These are phyloP conservation scores for Phaseolus coccineus DNA, from an alignment of 331 rosid species.

Conservation along the genomic window DNA sequence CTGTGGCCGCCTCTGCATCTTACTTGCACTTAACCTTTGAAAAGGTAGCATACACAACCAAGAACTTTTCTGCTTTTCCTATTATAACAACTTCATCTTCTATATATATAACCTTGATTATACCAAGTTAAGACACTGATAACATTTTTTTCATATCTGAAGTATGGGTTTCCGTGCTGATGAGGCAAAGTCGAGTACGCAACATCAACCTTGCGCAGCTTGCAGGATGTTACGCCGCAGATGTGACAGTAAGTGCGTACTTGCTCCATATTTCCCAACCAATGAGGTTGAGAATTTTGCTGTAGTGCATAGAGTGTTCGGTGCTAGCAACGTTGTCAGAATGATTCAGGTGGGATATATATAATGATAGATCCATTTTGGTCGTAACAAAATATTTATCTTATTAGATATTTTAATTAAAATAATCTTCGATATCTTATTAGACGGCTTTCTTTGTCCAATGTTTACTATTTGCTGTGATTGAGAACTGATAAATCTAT, in stretches of 20 bases:
- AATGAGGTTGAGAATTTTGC: constrained; percentile 40
- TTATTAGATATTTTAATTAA: background rate
- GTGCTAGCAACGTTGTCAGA: constrained; percentile 53
- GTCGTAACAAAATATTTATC: background rate
- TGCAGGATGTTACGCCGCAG: constrained; percentile 50
- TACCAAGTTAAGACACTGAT: background rate
- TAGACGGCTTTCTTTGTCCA: background rate
- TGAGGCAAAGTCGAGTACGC: constrained; percentile 4
- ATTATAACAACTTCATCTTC: constrained; percentile 18
- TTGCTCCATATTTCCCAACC: constrained; percentile 51
- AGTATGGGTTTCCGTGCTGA: constrained; percentile 36
- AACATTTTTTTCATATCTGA: background rate
- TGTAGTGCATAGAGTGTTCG: constrained; percentile 47
- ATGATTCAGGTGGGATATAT: constrained; percentile 46
- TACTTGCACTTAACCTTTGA: constrained; percentile 35
- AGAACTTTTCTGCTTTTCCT: background rate
- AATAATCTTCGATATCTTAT: background rate
- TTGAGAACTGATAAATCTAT: background rate
- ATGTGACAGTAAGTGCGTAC: constrained; percentile 44
- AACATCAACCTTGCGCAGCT: constrained; percentile 51
- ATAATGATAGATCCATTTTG: background rate
- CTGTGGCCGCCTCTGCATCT: constrained; percentile 40
- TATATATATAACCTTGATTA: background rate
- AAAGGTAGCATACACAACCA: constrained; percentile 6
- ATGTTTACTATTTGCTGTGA: background rate